Conservation (phyloP, 2,329 filamentous ascomycete genomes). For the Didymella exigua region DNA sequence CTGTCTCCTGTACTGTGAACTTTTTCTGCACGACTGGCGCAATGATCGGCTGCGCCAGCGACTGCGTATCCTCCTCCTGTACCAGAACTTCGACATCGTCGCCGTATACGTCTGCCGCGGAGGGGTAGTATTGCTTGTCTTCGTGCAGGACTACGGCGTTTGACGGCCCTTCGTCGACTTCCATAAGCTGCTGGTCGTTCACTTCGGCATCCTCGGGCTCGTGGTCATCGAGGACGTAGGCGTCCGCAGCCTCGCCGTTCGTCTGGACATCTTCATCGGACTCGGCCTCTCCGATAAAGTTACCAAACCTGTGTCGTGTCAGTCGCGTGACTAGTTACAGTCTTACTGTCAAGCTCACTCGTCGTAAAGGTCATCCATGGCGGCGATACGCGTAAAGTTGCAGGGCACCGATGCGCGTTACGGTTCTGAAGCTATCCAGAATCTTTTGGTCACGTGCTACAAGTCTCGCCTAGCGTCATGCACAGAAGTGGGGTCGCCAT, state of each 20-base stretch:
- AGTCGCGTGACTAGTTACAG: slow-evolving; percentile 13
- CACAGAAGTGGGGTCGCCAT: not conserved
- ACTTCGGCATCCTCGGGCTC: slow-evolving; percentile 54
- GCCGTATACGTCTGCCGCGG: slow-evolving; percentile 95
- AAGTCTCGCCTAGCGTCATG: slow-evolving; percentile 11
- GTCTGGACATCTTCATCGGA: slow-evolving; percentile 86
- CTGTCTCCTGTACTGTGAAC: slow-evolving; percentile 89
- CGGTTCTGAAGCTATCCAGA: slow-evolving; percentile 37
- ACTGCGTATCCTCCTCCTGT: slow-evolving; percentile 95
- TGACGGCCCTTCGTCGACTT: slow-evolving; percentile 88
- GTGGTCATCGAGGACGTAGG: slow-evolving; percentile 77
- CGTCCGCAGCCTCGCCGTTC: slow-evolving; percentile 75
- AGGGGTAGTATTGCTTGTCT: slow-evolving; percentile 99
- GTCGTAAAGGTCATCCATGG: slow-evolving; percentile 96
- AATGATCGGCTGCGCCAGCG: slow-evolving; percentile 89
- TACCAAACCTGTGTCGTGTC: slow-evolving; percentile 75
- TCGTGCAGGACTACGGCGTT: slow-evolving; percentile 98
- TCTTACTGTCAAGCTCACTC: slow-evolving; percentile 63
- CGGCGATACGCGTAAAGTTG: slow-evolving; percentile 29
- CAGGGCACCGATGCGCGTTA: slow-evolving; percentile 24
- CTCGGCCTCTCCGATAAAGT: slow-evolving; percentile 95
- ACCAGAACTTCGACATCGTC: slow-evolving; percentile 93
- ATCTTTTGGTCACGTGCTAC: slow-evolving; percentile 31
- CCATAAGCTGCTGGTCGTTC: slow-evolving; percentile 86
- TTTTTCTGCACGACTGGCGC: slow-evolving; percentile 93